Evolutionary conservation across 2,329 filamentous ascomycete species (phyloP).

Genomic region (Teratosphaeria viscida): DNA sequence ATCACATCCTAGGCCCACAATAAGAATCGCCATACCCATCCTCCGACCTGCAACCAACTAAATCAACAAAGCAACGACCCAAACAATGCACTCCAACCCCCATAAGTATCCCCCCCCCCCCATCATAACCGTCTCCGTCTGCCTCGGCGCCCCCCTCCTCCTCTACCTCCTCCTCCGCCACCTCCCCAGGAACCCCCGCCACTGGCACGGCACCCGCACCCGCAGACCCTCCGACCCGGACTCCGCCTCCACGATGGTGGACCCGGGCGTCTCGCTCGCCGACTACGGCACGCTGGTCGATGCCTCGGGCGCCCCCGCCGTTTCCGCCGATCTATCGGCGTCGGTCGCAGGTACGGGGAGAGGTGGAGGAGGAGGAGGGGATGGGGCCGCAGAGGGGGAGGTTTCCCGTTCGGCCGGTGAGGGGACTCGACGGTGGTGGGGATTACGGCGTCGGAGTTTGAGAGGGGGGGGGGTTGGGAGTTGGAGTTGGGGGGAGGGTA

Average conservation of each 20-base stretch:
- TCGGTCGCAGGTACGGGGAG: neutral
- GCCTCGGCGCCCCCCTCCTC: neutral
- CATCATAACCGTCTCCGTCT: neutral
- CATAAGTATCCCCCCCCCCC: neutral
- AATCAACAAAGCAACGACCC: neutral
- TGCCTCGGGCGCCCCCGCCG: neutral
- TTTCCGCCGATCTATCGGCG: neutral
- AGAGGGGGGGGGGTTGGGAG: neutral
- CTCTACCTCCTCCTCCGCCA: neutral
- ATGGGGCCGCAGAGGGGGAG: neutral
- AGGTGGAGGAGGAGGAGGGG: neutral
- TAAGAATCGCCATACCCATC: too few relatives aligned
- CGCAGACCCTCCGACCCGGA: neutral
- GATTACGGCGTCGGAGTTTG: neutral
- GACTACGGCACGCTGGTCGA: neutral
- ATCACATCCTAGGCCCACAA: too few relatives aligned
- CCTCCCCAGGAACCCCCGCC: neutral
- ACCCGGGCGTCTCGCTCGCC: neutral
- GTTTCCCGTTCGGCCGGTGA: neutral
- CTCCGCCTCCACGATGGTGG: neutral
- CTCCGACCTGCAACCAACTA: neutral
- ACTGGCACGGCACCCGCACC: neutral
- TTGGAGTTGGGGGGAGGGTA: neutral
- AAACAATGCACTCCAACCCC: neutral
- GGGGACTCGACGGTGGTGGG: neutral